Percentiles rank a stretch among this genome's conserved stretches.
Evolutionary conservation across 345 rosid species (phyloP).

Genomic region (Combretum micranthum): DNA sequence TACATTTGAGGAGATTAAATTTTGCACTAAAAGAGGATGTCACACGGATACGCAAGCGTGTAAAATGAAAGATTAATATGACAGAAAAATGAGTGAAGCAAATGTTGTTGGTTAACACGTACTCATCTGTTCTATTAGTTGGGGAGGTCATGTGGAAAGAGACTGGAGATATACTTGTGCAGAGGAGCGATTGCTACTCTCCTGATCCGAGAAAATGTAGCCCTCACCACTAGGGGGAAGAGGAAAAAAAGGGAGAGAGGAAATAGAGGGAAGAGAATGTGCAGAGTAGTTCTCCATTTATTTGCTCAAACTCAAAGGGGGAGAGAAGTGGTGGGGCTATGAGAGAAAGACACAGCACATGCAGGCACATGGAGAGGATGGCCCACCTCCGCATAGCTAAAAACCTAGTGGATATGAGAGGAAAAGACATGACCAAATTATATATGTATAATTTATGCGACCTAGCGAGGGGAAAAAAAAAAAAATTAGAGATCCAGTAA

Average conservation of each 20-base stretch:
- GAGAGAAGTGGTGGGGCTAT: constrained; percentile 51
- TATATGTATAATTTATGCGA: too few species aligned
- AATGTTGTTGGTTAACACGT: constrained; percentile 1
- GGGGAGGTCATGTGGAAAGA: constrained; percentile 8
- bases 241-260: background rate
- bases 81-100: too few species aligned
- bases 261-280: constrained; percentile 7
- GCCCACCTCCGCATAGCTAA: constrained; percentile 30
- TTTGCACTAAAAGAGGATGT: too few species aligned
- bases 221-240: background rate
- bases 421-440: background rate
- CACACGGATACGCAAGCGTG: too few species aligned
- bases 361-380: constrained; percentile 82
- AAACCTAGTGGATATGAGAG: background rate
- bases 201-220: constrained; percentile 32
- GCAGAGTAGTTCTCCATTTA: constrained; percentile 32
- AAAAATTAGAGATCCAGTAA: too few species aligned
- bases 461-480: too few species aligned
- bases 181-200: constrained; percentile 16
- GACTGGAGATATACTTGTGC: constrained; percentile 15
- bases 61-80: too few species aligned
- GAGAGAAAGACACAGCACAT: constrained; percentile 90
- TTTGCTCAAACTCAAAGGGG: constrained; percentile 25
- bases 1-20: too few species aligned
- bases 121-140: constrained; percentile 2